A percentile compares a stretch with the other conserved stretches of the same genome.
Conservation (phyloP, 73 alveolate genomes). For the Stentor roeselii region DNA sequence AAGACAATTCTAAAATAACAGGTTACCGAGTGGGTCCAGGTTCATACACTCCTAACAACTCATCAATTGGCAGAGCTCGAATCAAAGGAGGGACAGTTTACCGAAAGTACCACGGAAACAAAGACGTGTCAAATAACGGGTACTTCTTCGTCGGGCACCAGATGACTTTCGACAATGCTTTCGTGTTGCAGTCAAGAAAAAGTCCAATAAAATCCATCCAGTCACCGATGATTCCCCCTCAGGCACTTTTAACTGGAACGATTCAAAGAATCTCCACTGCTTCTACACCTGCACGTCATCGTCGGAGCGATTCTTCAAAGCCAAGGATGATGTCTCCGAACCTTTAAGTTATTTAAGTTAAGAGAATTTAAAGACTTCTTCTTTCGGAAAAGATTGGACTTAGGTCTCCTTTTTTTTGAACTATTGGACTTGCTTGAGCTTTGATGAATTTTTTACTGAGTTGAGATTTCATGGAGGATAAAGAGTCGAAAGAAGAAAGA, state of each 20-base stretch:
- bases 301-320: neutral
- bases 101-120: neutral
- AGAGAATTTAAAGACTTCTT: neutral
- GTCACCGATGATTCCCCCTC: neutral
- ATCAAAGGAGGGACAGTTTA: neutral
- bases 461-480: too few relatives aligned
- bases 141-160: conserved; percentile 5
- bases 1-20: conserved; percentile 12
- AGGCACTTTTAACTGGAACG: neutral
- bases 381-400: too few relatives aligned
- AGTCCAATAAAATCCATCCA: neutral
- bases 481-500: too few relatives aligned
- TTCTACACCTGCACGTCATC: neutral
- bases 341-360: neutral
- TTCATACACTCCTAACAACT: neutral
- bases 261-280: neutral
- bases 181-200: neutral
- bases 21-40: conserved; percentile 29
- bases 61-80: neutral
- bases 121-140: conserved; percentile 19
- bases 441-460: too few relatives aligned
- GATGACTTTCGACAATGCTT: neutral
- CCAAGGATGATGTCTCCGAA: neutral
- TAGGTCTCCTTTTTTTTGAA: too few relatives aligned
- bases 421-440: too few relatives aligned